Evolutionary conservation across 345 rosid species (phyloP).

Genomic region (Trapa bicornis): DNA sequence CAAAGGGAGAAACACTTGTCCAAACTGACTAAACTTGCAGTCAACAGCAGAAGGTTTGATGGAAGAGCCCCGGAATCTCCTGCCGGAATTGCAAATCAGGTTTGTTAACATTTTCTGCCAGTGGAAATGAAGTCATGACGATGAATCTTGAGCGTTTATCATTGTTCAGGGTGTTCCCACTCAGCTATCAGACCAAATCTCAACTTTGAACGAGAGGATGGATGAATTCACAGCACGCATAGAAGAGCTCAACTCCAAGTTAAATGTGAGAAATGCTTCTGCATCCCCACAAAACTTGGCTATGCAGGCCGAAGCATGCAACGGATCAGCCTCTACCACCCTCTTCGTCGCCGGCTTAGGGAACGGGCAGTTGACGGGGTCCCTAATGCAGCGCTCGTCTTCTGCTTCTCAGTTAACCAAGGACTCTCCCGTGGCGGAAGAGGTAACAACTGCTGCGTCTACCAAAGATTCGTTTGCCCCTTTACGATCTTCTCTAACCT

Average conservation of each 20-base stretch:
- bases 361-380: background rate
- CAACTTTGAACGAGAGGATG: constrained; percentile 90
- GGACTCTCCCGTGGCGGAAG: constrained; percentile 82
- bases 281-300: constrained; percentile 64
- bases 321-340: background rate
- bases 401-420: constrained; percentile 75
- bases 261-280: constrained; percentile 37
- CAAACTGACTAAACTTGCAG: constrained; percentile 66
- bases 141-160: background rate
- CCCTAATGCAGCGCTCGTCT: constrained; percentile 36
- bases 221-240: constrained; percentile 80
- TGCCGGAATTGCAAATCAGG: constrained; percentile 63
- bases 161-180: constrained; percentile 15
- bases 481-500: too few species aligned
- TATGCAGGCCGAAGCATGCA: constrained; percentile 6
- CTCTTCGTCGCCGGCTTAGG: constrained; percentile 1
- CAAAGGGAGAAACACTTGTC: constrained; percentile 58
- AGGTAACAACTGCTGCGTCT: constrained; percentile 33
- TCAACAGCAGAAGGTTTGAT: constrained; percentile 63
- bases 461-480: background rate
- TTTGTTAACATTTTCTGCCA: constrained; percentile 15
- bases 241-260: constrained; percentile 75
- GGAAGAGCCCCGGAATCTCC: constrained; percentile 58
- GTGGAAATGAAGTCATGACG: background rate
- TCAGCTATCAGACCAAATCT: constrained; percentile 90